A percentile compares a stretch with the other conserved stretches of the same genome.
Conservation (phyloP, 192 early-diverging fungal genomes). For the Gigaspora rosea region DNA sequence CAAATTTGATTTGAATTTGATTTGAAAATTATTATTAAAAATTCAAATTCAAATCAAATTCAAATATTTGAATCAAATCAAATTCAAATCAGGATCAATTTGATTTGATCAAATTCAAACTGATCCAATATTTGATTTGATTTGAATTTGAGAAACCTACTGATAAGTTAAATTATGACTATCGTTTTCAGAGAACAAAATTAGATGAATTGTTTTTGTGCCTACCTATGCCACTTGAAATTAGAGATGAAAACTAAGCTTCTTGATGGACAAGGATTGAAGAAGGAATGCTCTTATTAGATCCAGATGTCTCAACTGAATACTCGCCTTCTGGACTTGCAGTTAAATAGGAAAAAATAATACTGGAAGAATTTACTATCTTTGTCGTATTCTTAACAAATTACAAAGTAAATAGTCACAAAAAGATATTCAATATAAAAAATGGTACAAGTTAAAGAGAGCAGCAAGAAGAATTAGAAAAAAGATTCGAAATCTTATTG, state of each 20-base stretch:
- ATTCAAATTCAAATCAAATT: too few relatives aligned
- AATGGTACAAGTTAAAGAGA: neutral
- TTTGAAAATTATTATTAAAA: too few relatives aligned
- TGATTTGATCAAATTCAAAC: too few relatives aligned
- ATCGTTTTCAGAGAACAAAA: neutral
- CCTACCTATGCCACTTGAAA: neutral
- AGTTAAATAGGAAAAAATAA: neutral
- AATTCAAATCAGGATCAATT: too few relatives aligned
- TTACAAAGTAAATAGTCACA: neutral
- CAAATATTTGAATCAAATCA: too few relatives aligned
- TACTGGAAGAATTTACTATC: neutral
- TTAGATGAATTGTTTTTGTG: neutral
- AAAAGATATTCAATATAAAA: neutral
- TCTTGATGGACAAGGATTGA: neutral
- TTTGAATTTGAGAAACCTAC: too few relatives aligned
- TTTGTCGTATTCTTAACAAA: neutral
- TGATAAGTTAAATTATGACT: neutral
- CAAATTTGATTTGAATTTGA: too few relatives aligned
- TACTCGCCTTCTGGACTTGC: neutral
- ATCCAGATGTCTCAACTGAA: neutral
- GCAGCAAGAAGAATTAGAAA: neutral
- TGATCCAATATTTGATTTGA: too few relatives aligned
- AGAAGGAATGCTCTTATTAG: neutral
- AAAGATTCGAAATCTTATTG: neutral
- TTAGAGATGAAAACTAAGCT: neutral